Evolutionary conservation across 257 asterid genomes (phyloP).

Genomic region (Solanum pimpinellifolium): DNA sequence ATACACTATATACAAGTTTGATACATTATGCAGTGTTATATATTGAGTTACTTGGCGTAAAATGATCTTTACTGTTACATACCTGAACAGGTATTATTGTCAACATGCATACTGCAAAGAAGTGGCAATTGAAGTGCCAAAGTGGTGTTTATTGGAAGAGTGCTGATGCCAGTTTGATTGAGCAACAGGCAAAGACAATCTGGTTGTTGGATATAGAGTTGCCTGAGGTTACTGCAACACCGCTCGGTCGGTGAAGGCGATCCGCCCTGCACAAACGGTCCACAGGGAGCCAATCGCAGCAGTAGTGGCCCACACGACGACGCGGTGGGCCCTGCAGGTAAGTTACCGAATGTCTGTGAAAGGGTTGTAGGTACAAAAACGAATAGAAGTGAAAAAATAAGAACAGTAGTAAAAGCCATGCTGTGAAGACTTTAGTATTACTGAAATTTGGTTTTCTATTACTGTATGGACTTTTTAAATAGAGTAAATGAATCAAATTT

Average conservation of each 20-base stretch:
- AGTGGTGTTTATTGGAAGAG: conserved; percentile 43
- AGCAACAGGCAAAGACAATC: conserved; percentile 48
- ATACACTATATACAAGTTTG: not conserved
- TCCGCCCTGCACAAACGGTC: conserved; percentile 47
- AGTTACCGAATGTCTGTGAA: conserved; percentile 18
- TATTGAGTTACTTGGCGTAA: not conserved
- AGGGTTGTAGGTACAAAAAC: not conserved
- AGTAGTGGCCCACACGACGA: conserved; percentile 33
- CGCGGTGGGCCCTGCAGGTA: conserved; percentile 7
- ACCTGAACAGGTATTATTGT: conserved; percentile 35
- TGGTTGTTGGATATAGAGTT: conserved; percentile 25
- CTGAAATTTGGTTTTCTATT: not conserved
- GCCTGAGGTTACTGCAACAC: conserved; percentile 42
- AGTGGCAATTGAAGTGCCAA: conserved; percentile 59
- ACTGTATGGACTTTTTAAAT: not conserved
- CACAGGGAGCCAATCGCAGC: conserved; percentile 40
- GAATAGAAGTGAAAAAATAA: not conserved
- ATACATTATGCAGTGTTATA: not conserved
- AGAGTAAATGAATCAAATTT: conserved; percentile 6
- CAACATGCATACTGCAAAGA: conserved; percentile 32
- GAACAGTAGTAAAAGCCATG: not conserved
- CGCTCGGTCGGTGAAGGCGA: conserved; percentile 25
- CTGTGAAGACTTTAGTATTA: not conserved
- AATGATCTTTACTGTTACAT: not conserved
- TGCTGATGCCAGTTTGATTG: conserved; percentile 21